Base-by-base conservation (phyloP, 352 stramenopile genomes). In the Pythium monospermum region DNA sequence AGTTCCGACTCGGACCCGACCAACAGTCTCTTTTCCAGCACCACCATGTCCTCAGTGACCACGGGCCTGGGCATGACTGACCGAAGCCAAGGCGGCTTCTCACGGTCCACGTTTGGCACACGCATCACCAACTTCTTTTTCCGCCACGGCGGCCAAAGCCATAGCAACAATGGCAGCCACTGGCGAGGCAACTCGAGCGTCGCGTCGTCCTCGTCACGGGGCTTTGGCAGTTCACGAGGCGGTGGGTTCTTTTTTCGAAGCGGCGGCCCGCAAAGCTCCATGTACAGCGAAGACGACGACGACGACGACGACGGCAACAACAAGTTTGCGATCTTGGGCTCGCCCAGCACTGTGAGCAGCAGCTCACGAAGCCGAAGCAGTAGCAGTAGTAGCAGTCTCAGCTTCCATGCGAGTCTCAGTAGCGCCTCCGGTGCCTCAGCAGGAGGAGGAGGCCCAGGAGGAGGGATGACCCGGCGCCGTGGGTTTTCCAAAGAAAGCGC, bases 51-150 rank as follows among this genome's bases (percentile, higher is more conserved):
- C n/a, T n/a, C n/a, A n/a, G n/a, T n/a, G n/a, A n/a, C n/a, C n/a
- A n/a, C n/a, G n/a, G n/a, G n/a, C n/a, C n/a, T n/a, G n/a, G n/a
- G n/a, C n/a, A n/a, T n/a, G n/a, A n/a, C n/a, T n/a, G n/a, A n/a
- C n/a, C n/a, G n/a, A n/a, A n/a, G n/a, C n/a, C n/a, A n/a, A n/a
- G n/a, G n/a, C n/a, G n/a, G n/a, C n/a, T n/a, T n/a, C n/a, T 27
- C 46, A 0, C 71, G 67, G 15, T 76, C 73, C 2, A 82, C 69
- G 26, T 53, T 82, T 18, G 67, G 64, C 0, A 48, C 66, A 41
- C 75, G 78, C n/a, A 68, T 90, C 42, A 86, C 76, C 25, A 87
- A 79, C 61, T 60, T 90, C 27, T 78, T 90, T 40, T 19, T 61
- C 49, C 25, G 41, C 47, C 2, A 44, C 48, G 25, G 53, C 69